A percentile compares a stretch with the other conserved stretches of the same genome.
Conservation (phyloP, 2,329 filamentous ascomycete species). For the Clarireedia homoeocarpa region DNA sequence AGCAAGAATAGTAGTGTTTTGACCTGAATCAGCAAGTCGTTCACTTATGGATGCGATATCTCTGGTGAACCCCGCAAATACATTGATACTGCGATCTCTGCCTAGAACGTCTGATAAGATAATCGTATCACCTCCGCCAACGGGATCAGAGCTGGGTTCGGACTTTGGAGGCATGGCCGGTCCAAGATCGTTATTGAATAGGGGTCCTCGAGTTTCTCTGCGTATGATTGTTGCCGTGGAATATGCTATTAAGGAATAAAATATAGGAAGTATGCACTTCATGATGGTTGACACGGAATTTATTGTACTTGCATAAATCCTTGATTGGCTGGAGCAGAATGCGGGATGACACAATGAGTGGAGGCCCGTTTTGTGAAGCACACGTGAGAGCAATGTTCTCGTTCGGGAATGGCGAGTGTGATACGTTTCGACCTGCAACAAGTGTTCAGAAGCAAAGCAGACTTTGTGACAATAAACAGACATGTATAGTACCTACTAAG, state of each 20-base stretch:
- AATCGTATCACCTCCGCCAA: constrained; percentile 38
- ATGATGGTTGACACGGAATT: not conserved
- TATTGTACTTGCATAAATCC: not conserved
- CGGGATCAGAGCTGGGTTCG: constrained; percentile 17
- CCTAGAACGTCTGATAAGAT: constrained; percentile 81
- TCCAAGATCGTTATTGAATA: constrained; percentile 19
- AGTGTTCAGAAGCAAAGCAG: too few species aligned
- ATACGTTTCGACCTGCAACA: too few species aligned
- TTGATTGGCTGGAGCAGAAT: not conserved
- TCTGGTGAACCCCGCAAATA: constrained; percentile 75
- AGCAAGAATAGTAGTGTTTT: constrained; percentile 79
- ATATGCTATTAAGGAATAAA: constrained; percentile 12
- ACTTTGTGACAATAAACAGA: too few species aligned
- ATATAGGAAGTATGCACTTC: constrained; percentile 1
- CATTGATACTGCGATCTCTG: constrained; percentile 68
- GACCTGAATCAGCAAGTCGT: constrained; percentile 57
- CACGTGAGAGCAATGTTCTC: too few species aligned
- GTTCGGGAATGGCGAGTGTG: too few species aligned
- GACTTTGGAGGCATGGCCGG: constrained; percentile 21
- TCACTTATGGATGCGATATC: constrained; percentile 61
- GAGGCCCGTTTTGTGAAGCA: too few species aligned
- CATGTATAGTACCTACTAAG: too few species aligned
- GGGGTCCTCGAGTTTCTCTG: constrained; percentile 13
- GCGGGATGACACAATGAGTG: constrained; percentile 3
- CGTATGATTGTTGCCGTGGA: constrained; percentile 6